Conservation (phyloP, 306 rosid genomes). For the Corylus avellana region DNA sequence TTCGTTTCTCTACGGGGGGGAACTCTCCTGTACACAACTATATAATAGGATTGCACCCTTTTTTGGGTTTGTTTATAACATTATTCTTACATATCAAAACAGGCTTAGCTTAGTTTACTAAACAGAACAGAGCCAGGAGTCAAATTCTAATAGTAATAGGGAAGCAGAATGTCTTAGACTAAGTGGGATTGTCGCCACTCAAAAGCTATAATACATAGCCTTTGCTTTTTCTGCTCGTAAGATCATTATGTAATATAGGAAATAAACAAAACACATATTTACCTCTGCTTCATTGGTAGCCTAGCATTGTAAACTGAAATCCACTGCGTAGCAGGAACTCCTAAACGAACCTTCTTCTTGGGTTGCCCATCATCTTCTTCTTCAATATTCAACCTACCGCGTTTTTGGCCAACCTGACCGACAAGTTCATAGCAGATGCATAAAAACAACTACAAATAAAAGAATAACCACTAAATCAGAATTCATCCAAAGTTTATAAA, state of each 20-base stretch:
- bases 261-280: conserved; percentile 2
- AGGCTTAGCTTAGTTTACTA: background rate
- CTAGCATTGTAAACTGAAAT: conserved; percentile 91
- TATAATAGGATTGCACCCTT: background rate
- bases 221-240: background rate
- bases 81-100: background rate
- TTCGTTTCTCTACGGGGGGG: background rate
- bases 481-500: background rate
- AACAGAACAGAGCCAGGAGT: background rate
- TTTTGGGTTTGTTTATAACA: background rate
- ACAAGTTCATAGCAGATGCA: conserved; percentile 33
- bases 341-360: conserved; percentile 84
- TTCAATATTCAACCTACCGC: conserved; percentile 74
- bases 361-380: conserved; percentile 91
- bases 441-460: background rate
- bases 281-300: conserved; percentile 96
- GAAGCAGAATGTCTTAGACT: background rate
- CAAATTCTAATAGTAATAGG: background rate
- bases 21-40: background rate
- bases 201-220: background rate
- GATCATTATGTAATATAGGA: background rate
- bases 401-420: conserved; percentile 93
- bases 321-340: conserved; percentile 97
- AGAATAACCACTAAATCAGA: background rate
- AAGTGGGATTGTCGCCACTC: background rate